Evolutionary conservation across 352 stramenopile species (phyloP).

Genomic region (Globisporangium acanthophoron): DNA sequence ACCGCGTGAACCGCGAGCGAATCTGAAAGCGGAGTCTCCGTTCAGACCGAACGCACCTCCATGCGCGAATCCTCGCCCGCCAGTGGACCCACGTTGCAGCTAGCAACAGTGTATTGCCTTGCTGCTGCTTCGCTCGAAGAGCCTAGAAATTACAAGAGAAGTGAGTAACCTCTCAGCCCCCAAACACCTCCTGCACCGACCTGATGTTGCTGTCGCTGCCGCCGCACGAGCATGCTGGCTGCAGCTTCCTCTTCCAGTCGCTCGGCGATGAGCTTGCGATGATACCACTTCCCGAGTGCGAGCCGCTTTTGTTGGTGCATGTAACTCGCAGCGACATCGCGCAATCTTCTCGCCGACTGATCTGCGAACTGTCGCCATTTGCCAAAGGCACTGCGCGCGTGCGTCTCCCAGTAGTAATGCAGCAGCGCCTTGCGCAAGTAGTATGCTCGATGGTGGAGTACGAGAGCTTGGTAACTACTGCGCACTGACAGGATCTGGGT

Average conservation of each 20-base stretch:
- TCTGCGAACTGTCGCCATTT: conserved; percentile 6
- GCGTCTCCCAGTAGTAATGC: conserved; percentile 1
- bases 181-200: neutral
- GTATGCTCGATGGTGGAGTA: neutral
- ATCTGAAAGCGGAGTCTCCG: conserved; percentile 7
- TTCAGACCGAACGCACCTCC: neutral
- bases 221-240: neutral
- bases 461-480: neutral
- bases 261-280: conserved; percentile 4
- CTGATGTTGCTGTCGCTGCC: neutral
- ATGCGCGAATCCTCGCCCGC: neutral
- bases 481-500: neutral
- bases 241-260: conserved; percentile 1
- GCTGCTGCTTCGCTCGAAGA: neutral
- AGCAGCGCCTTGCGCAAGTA: conserved; percentile 9
- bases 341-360: neutral
- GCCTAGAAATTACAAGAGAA: neutral
- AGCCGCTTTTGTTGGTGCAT: neutral
- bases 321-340: neutral
- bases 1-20: neutral
- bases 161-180: neutral
- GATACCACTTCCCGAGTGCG: conserved; percentile 8
- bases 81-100: conserved; percentile 5
- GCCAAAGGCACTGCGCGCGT: neutral
- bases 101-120: neutral